Evolutionary conservation across 352 stramenopile genomes (phyloP).

Genomic region (Globisporangium abappressorium): DNA sequence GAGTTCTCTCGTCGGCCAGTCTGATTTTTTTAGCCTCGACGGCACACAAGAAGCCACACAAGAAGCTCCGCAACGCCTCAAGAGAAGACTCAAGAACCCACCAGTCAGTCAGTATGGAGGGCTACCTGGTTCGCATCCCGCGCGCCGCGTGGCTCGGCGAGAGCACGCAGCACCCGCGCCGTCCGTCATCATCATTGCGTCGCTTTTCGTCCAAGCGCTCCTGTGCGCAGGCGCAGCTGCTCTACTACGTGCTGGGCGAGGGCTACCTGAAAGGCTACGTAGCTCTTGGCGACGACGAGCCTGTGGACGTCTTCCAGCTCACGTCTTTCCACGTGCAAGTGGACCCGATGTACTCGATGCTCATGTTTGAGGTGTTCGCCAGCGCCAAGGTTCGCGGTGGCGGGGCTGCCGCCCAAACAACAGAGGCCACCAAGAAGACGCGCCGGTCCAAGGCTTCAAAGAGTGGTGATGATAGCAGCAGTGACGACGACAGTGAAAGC

Average conservation of each 20-base stretch:
- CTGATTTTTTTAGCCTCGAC: not conserved
- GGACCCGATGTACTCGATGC: conserved; percentile 59
- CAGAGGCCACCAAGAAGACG: not conserved
- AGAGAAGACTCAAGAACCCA: not conserved
- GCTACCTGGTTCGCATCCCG: conserved; percentile 70
- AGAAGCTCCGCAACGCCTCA: not conserved
- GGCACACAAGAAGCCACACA: conserved; percentile 9
- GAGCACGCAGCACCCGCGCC: not conserved
- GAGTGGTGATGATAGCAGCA: not conserved
- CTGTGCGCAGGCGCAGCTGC: conserved; percentile 24
- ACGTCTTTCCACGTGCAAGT: conserved; percentile 59
- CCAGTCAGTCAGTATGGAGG: conserved; percentile 39
- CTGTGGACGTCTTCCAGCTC: conserved; percentile 57
- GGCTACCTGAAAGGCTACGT: conserved; percentile 55
- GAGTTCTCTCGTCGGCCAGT: too few species aligned
- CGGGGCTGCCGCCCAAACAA: too few species aligned
- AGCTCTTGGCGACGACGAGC: conserved; percentile 31
- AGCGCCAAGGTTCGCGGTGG: conserved; percentile 13
- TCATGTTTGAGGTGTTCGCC: conserved; percentile 60
- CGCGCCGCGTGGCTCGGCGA: conserved; percentile 19
- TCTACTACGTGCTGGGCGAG: conserved; percentile 71
- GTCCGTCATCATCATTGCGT: not conserved
- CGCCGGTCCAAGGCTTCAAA: conserved; percentile 1
- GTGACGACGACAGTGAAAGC: conserved; percentile 27
- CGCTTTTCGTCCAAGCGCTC: too few species aligned